phyloP scores from a whole-genome alignment of 306 rosid species.

The Oemleria cerasiformis region DNA sequence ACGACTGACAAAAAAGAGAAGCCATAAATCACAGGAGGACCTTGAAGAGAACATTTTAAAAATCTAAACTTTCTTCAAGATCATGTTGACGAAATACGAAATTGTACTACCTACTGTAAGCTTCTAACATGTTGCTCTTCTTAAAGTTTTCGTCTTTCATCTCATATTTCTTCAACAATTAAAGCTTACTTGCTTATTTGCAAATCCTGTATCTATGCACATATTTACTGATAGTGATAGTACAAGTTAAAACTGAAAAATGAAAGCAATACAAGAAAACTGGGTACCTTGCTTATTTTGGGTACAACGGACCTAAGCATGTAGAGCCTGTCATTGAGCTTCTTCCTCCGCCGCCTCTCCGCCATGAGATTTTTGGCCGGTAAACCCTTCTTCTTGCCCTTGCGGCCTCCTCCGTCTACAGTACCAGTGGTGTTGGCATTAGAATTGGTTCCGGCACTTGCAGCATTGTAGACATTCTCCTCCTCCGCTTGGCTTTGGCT shows the following conservation, averaged over 20 bases:
- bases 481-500: slow-evolving; percentile 23
- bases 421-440: slow-evolving; percentile 37
- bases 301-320: slow-evolving; percentile 98
- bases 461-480: slow-evolving; percentile 39
- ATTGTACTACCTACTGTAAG: background rate
- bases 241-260: background rate
- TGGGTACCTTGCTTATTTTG: slow-evolving; percentile 85
- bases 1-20: background rate
- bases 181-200: background rate
- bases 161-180: background rate
- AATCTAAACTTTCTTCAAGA: background rate
- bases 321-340: slow-evolving; percentile 86
- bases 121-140: background rate
- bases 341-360: slow-evolving; percentile 92
- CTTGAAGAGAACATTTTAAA: background rate
- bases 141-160: background rate
- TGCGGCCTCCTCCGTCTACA: slow-evolving; percentile 58
- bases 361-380: slow-evolving; percentile 97
- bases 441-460: slow-evolving; percentile 29
- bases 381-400: slow-evolving; percentile 83
- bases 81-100: background rate
- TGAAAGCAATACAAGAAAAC: background rate
- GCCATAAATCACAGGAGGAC: background rate
- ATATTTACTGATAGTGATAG: no score
- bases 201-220: background rate